Conservation (phyloP, 1,284 basidiomycete species). For the Papiliotrema laurentii region DNA sequence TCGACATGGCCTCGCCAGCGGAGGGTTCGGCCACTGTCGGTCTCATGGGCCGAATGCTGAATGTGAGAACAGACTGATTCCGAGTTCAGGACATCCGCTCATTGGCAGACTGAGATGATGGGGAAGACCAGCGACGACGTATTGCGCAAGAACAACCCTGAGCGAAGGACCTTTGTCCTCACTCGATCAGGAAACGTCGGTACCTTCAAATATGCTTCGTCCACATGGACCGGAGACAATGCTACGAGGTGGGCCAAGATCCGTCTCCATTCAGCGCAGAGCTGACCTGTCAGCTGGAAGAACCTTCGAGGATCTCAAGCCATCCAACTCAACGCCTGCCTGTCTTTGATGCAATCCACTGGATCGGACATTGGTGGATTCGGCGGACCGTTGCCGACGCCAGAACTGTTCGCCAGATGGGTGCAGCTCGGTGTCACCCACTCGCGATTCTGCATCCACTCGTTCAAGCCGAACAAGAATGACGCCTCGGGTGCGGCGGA, state of each 20-base stretch:
- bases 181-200: slow-evolving; percentile 50
- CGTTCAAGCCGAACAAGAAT: slow-evolving; percentile 48
- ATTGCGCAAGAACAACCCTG: slow-evolving; percentile 31
- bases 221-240: slow-evolving; percentile 51
- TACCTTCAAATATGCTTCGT: slow-evolving; percentile 47
- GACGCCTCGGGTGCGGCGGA: slow-evolving; percentile 41
- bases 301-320: slow-evolving; percentile 47
- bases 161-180: slow-evolving; percentile 46
- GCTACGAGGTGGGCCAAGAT: slow-evolving; percentile 18
- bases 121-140: slow-evolving; percentile 44
- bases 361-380: slow-evolving; percentile 50
- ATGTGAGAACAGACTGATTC: slow-evolving; percentile 16
- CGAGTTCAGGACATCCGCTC: neutral
- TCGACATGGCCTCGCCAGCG: slow-evolving; percentile 16
- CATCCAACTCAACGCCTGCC: slow-evolving; percentile 42
- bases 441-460: slow-evolving; percentile 48
- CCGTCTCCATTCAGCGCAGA: neutral
- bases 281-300: slow-evolving; percentile 39
- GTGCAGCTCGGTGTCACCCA: slow-evolving; percentile 48
- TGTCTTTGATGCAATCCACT: slow-evolving; percentile 43
- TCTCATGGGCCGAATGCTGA: slow-evolving; percentile 46
- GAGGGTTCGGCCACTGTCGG: slow-evolving; percentile 35
- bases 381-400: slow-evolving; percentile 46
- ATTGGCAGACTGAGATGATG: slow-evolving; percentile 44
- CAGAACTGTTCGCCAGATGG: slow-evolving; percentile 50